Conservation (phyloP, 306 rosid species). For the Alnus rubra region DNA sequence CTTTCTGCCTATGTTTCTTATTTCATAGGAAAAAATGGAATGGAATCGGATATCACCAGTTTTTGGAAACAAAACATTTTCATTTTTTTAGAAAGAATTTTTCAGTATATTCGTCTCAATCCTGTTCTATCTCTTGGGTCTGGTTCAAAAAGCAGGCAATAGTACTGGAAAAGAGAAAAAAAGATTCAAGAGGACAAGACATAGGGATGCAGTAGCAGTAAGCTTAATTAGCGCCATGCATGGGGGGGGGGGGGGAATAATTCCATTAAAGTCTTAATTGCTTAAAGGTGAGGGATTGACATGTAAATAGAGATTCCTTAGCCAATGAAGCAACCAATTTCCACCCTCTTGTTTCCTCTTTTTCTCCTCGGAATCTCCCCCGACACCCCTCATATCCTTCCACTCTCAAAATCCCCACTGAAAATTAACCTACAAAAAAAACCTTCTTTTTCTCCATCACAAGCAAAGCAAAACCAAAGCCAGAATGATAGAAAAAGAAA, state of each 20-base stretch:
- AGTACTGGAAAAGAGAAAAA: background rate
- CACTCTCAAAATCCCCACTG: constrained; percentile 45
- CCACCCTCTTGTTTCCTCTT: constrained; percentile 11
- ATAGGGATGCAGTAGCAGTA: constrained; percentile 8
- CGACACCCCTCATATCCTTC: constrained; percentile 28
- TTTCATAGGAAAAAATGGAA: too few relatives aligned
- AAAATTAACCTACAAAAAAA: constrained; percentile 23
- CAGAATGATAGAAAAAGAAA: constrained; percentile 18
- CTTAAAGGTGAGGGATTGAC: constrained; percentile 37
- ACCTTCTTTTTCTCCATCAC: constrained; percentile 27
- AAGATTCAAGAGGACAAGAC: background rate
- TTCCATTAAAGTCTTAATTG: constrained; percentile 25
- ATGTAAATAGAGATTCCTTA: constrained; percentile 44
- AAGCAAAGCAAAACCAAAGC: constrained; percentile 32
- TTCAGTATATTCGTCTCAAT: background rate
- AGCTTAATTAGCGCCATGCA: background rate
- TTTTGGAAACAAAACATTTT: background rate
- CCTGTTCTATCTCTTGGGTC: constrained; percentile 27
- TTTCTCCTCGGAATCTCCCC: constrained; percentile 37
- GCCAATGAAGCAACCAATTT: constrained; percentile 18
- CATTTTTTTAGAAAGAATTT: background rate
- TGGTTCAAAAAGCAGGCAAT: constrained; percentile 27
- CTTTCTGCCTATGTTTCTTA: too few relatives aligned
- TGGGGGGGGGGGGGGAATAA: constrained; percentile 27
- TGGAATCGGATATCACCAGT: background rate